phyloP scores from a whole-genome alignment of 768 basidiomycete species.

The Mycena albidolilacea region DNA sequence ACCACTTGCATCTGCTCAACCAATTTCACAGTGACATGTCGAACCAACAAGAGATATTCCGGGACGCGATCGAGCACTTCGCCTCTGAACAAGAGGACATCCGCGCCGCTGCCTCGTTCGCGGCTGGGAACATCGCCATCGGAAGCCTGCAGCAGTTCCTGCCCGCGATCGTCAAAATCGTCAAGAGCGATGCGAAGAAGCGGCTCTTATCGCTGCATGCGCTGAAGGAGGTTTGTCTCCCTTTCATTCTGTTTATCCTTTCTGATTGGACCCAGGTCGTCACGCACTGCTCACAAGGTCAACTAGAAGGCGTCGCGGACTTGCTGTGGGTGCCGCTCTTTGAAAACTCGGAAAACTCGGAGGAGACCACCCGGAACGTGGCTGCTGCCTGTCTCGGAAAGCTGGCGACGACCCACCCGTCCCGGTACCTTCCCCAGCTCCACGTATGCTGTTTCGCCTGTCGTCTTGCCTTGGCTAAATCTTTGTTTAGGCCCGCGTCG shows the following conservation, averaged over 20 bases:
- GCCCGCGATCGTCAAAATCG: slow-evolving; percentile 84
- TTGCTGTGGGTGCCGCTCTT: slow-evolving; percentile 94
- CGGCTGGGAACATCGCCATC: slow-evolving; percentile 96
- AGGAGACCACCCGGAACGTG: slow-evolving; percentile 94
- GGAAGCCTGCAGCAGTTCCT: slow-evolving; percentile 92
- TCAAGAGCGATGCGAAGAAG: slow-evolving; percentile 82
- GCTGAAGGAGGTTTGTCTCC: slow-evolving; percentile 84
- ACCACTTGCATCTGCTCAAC: slow-evolving; percentile 17
- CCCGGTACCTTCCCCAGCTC: slow-evolving; percentile 92
- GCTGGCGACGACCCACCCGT: slow-evolving; percentile 91
- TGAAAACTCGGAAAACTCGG: slow-evolving; percentile 89
- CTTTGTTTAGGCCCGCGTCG: slow-evolving; percentile 71
- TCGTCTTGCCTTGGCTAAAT: slow-evolving; percentile 9
- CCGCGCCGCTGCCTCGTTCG: slow-evolving; percentile 93
- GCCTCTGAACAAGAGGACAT: slow-evolving; percentile 86
- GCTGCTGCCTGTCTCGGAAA: slow-evolving; percentile 98
- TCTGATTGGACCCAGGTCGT: slow-evolving; percentile 73
- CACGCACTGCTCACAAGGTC: slow-evolving; percentile 88
- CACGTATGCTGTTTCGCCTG: slow-evolving; percentile 68
- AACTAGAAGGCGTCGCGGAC: slow-evolving; percentile 91
- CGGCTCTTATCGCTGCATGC: slow-evolving; percentile 92
- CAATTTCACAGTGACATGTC: slow-evolving; percentile 83
- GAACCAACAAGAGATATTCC: slow-evolving; percentile 84
- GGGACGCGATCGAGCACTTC: slow-evolving; percentile 81
- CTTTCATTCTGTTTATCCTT: background rate